These are phyloP conservation scores for Starmerella floricola DNA, from an alignment of 805 yeast genomes.

Conservation along the genomic window DNA sequence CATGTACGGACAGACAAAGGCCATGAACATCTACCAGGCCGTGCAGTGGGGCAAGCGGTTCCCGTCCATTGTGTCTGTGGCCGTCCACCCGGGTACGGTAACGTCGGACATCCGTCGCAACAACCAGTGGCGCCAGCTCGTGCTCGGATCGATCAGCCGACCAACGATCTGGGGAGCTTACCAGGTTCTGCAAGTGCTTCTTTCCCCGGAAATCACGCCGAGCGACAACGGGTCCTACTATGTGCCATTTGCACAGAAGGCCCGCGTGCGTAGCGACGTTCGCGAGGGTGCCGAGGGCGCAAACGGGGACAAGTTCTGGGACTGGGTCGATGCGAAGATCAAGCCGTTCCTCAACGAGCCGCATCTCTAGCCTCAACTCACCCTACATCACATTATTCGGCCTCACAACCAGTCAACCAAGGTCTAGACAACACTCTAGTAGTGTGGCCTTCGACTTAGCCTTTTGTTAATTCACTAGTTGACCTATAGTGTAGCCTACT, in stretches of 20 bases:
- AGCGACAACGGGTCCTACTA: slow-evolving; percentile 31
- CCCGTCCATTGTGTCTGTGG: slow-evolving; percentile 28
- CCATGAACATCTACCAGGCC: slow-evolving; percentile 33
- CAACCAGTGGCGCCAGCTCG: slow-evolving; percentile 14
- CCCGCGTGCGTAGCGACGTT: slow-evolving; percentile 32
- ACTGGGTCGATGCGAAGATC: slow-evolving; percentile 22
- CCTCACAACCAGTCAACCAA: too few species aligned
- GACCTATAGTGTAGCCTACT: too few species aligned
- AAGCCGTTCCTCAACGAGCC: neutral
- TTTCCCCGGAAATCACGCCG: slow-evolving; percentile 30
- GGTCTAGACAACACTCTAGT: too few species aligned
- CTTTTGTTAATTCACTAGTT: too few species aligned
- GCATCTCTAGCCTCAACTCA: too few species aligned
- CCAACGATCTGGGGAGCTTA: slow-evolving; percentile 35
- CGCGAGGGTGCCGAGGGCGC: slow-evolving; percentile 29
- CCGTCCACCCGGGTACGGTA: slow-evolving; percentile 36
- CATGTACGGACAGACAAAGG: slow-evolving; percentile 38
- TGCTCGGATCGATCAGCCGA: slow-evolving; percentile 15
- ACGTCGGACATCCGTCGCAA: slow-evolving; percentile 31
- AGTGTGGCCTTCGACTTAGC: too few species aligned
- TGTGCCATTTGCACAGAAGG: slow-evolving; percentile 35
- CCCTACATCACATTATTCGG: too few species aligned
- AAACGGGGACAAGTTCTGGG: slow-evolving; percentile 31
- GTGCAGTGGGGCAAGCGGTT: slow-evolving; percentile 29
- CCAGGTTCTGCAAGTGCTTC: slow-evolving; percentile 34